Base-by-base conservation (phyloP, 78 protist species). In the Trichosphaerium sp. region DNA sequence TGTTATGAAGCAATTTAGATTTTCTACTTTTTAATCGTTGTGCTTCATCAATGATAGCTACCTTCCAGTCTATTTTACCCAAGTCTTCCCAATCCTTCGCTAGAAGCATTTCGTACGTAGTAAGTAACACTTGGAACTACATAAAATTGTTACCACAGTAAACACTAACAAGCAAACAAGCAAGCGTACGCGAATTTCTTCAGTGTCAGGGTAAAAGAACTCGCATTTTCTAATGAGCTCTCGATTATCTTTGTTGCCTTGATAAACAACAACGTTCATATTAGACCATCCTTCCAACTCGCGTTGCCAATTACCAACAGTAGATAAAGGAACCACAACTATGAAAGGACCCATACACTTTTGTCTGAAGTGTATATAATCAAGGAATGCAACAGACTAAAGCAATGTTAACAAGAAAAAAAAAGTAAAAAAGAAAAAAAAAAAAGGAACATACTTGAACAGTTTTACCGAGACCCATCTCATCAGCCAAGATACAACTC, bases 101-200 rank as follows among this genome's bases (percentile, higher is more conserved):
- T 70, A 80, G 41, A 29, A 89, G 55, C 60, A 74, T 85, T 75
- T 93, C 97, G 40, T 83, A 93, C 15, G 97, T 85, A 12, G 97
- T 93, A 25, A 93, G 21, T 34, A 93, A 57, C 23, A 90, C 80
- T 52, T 83, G 76, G 74, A 92, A 90, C 55, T 72, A 52, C 62
- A 59, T 32, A 23, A 18, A 25, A 28, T 57, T 43, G 48, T 41
- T 61, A 28, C 12, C 1, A 6, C 37, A n/a, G 34, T 68, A n/a
- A n/a, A n/a, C n/a, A n/a, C n/a, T n/a, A n/a, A n/a, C n/a, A n/a
- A n/a, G n/a, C n/a, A n/a, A n/a, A n/a, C n/a, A n/a, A n/a, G n/a
- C n/a, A n/a, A n/a, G n/a, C n/a, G n/a, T n/a, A n/a, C n/a, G n/a
- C n/a, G n/a, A n/a, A n/a, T 26, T 12, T 42, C 56, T 18, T 2